Evolutionary conservation across 371 early-diverging fungal species (phyloP).

Genomic region (Rhizoclosmatium hyalinum): DNA sequence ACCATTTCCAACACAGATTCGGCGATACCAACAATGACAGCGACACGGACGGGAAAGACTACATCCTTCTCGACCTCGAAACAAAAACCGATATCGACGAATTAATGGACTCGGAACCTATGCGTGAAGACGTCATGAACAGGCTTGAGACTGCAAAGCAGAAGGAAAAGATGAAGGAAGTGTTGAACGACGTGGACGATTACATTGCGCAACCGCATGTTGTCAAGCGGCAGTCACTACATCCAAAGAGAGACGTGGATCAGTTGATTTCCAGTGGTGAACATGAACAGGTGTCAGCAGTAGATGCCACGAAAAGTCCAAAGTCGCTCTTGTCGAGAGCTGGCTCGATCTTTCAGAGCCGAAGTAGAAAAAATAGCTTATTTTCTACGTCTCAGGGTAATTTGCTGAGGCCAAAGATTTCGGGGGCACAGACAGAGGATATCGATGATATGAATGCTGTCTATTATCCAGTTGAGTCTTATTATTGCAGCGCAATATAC

Average conservation of each 20-base stretch:
- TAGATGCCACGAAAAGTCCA: background rate
- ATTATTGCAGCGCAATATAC: no score
- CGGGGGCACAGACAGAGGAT: background rate
- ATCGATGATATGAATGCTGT: constrained; percentile 17
- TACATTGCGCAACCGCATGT: background rate
- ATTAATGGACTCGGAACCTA: background rate
- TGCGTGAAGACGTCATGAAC: background rate
- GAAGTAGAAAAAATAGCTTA: background rate
- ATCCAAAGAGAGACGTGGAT: constrained; percentile 17
- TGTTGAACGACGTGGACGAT: constrained; percentile 13
- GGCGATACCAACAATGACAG: background rate
- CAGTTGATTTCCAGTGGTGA: constrained; percentile 17
- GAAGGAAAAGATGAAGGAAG: constrained; percentile 15
- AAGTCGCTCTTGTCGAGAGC: constrained; percentile 3
- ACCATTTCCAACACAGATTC: background rate
- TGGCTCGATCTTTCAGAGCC: background rate
- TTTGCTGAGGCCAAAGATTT: background rate
- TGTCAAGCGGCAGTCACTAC: background rate
- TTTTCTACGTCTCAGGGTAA: background rate
- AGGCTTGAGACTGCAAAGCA: constrained; percentile 5
- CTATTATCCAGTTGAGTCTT: constrained; percentile 15
- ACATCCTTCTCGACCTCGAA: background rate
- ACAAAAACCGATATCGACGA: constrained; percentile 1
- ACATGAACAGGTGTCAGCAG: background rate
- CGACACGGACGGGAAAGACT: background rate